Base-by-base conservation (phyloP, 495 filamentous ascomycete genomes). In the Talaromyces liani region DNA sequence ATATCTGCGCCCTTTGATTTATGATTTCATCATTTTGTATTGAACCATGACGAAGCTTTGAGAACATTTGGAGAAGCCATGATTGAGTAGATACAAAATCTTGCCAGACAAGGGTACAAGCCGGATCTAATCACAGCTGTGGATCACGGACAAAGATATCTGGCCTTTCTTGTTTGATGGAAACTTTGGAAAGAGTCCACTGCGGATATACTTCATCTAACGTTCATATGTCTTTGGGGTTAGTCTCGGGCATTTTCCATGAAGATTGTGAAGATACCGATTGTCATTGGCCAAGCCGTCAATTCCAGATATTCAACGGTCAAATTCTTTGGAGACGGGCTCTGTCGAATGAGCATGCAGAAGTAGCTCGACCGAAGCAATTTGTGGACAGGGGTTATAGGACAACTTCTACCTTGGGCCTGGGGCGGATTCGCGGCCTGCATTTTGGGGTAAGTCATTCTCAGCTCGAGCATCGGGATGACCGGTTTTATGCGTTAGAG, bases 311-410 rank as follows among this genome's bases (percentile, higher is more conserved):
- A 62, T 51, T 29, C 39, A 62, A 62, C 60, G 47, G 60, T 62
- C 60, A 18, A 54, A 24, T 45, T 24, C 41, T 33, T 24, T 49
- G 9, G 6, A 29, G 25, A 33, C 33, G n/a, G 41, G 41, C 18
- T 31, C 24, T n/a, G 27, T 62, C 60, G 60, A 62, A 62, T 62
- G 41, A 62, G 45, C 22, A 53, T 29, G 60, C 45, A 62, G 60
- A 62, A 62, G 45, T 41, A 53, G 60, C 39, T 62, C 25, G 25
- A 31, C 16, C 14, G 10, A 31, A 33, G 12, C 60, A 33, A 16
- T 14, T 24, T 9, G 27, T 9, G 60, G 27, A 54, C 60, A 62
- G 41, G 60, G 45, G 41, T 51, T 24, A 27, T 61, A 25, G 33
- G 34, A 25, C 24, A 16, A 16, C 27, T 45, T 45, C 59, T 33